A percentile compares a stretch with the other conserved stretches of the same genome.
Conservation (phyloP, 441 rosid species). For the Macaranga tanarius region DNA sequence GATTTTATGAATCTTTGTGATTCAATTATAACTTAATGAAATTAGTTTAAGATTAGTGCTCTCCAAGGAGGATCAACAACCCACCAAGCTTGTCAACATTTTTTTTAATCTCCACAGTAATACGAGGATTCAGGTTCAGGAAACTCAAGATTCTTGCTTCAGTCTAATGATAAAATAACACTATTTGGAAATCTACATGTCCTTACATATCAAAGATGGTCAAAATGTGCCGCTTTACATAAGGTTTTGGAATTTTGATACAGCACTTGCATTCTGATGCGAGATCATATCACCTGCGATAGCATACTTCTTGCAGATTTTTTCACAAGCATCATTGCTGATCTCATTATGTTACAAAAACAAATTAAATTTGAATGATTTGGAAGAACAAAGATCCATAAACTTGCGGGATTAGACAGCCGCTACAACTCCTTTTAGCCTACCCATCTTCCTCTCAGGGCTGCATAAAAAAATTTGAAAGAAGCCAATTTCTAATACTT, state of each 20-base stretch:
- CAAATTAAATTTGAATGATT: constrained; percentile 12
- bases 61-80: constrained; percentile 6
- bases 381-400: not conserved
- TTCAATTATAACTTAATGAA: not conserved
- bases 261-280: not conserved
- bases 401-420: constrained; percentile 10
- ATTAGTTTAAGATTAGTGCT: constrained; percentile 21
- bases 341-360: constrained; percentile 15
- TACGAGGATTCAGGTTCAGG: not conserved
- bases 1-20: not conserved
- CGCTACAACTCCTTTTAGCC: constrained; percentile 12
- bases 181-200: not conserved
- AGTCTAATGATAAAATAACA: not conserved
- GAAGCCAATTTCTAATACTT: constrained; percentile 39
- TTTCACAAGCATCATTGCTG: not conserved
- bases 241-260: not conserved
- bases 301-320: not conserved
- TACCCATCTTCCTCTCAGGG: constrained; percentile 17
- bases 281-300: not conserved
- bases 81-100: not conserved
- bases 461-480: constrained; percentile 2
- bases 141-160: not conserved
- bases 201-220: not conserved
- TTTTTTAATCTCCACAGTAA: not conserved
- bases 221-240: not conserved